Base-by-base conservation (phyloP, 2,329 filamentous ascomycete genomes). In the Huntiella abstrusa region DNA sequence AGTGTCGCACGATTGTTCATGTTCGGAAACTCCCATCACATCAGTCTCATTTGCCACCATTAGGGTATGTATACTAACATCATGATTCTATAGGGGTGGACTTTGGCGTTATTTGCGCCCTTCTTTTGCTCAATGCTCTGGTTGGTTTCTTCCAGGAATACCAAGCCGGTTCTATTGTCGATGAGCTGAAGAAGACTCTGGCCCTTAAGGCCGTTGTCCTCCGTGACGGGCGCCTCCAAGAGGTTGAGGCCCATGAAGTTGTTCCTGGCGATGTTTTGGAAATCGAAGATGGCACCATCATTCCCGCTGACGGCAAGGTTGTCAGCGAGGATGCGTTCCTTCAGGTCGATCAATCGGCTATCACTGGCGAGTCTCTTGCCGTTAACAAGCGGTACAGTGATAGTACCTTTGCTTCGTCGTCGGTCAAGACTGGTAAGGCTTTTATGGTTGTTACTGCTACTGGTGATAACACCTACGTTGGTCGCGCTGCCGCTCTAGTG, bases 101-200 rank as follows among this genome's bases (percentile, higher is more conserved):
- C 67, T 88, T 93, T 57, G 85, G 83, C 70, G 84, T 93, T 58
- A 93, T 93, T 55, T 85, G 80, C 62, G 84, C 67, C 58, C 70
- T 92, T 43, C 72, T 93, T 7, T 61, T 92, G 54, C 80, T 93
- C 53, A 93, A 93, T 66, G 85, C 85, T 36, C 67, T 65, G 53
- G 85, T 93, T 52, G 84, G 85, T 65, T 93, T 92, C 64, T 68
- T 87, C 50, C 85, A 93, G 62, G 85, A 93, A 65, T 92, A 73
- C 64, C 83, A 92, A 64, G 85, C 85, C 51, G 85, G 83, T 59
- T 87, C 81, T 47, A 91, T 92, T 53, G 84, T 93, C 64, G 83
- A 88, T 42, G 83, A 91, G 60, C 66, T 93, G 57, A 92, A 92
- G 70, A 87, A 91, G 68, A 88, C 82, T 46, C 74, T 92, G 35